Percentiles rank a stretch among this genome's conserved stretches.
phyloP scores from a whole-genome alignment of 768 basidiomycete species.

The Calocybe gangraenosa region DNA sequence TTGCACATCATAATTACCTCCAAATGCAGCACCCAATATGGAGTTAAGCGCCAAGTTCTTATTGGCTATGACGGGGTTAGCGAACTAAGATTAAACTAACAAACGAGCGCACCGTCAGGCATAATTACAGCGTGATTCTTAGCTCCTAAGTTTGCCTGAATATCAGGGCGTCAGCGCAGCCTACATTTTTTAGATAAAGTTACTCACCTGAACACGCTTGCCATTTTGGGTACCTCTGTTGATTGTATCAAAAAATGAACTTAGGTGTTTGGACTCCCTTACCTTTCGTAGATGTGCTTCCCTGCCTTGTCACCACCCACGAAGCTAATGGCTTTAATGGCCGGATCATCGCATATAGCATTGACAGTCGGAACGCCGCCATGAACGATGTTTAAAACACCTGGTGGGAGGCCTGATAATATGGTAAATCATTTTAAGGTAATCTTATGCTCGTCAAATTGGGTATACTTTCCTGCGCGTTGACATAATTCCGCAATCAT shows the following conservation, averaged over 20 bases:
- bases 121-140: constrained; percentile 94
- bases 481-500: constrained; percentile 95
- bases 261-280: constrained; percentile 8
- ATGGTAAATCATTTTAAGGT: not conserved
- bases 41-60: constrained; percentile 91
- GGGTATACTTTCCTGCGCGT: constrained; percentile 54
- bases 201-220: constrained; percentile 75
- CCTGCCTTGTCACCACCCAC: constrained; percentile 94
- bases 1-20: constrained; percentile 50
- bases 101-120: constrained; percentile 71
- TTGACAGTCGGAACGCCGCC: constrained; percentile 90
- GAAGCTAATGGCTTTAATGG: constrained; percentile 93
- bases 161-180: not conserved
- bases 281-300: constrained; percentile 90
- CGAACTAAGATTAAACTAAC: not conserved
- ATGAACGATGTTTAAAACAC: constrained; percentile 90
- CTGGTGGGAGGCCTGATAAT: constrained; percentile 63
- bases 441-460: not conserved
- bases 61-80: constrained; percentile 57
- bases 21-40: constrained; percentile 90
- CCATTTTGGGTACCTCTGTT: constrained; percentile 76
- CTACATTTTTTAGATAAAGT: not conserved
- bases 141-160: constrained; percentile 74
- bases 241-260: constrained; percentile 6
- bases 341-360: constrained; percentile 86